phyloP scores from a whole-genome alignment of 352 stramenopile genomes.

The Pilasporangium apinafurcum region DNA sequence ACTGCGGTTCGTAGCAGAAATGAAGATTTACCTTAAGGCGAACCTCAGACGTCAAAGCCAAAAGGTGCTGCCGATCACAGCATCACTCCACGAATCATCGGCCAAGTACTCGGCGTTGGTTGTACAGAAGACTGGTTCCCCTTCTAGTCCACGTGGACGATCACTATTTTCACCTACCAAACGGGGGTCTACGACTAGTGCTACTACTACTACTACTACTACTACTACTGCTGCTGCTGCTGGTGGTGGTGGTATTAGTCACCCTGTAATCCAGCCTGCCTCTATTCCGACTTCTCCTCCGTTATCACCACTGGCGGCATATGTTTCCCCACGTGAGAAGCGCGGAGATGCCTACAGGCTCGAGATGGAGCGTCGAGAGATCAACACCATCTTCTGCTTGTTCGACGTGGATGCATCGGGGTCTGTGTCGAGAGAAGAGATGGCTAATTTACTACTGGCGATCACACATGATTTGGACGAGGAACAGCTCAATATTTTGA shows the following conservation, averaged over 20 bases:
- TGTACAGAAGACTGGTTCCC: constrained; percentile 7
- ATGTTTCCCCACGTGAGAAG: constrained; percentile 31
- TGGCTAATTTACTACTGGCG: constrained; percentile 43
- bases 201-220: too few relatives aligned
- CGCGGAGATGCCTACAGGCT: constrained; percentile 47
- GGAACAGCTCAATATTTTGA: constrained; percentile 45
- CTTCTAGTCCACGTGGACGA: not conserved
- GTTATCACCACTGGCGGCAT: constrained; percentile 43
- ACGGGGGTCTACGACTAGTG: too few relatives aligned
- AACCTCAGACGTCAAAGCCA: constrained; percentile 24
- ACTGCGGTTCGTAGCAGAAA: constrained; percentile 70
- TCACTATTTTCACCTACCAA: too few relatives aligned
- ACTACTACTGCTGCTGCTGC: too few relatives aligned
- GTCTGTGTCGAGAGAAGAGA: constrained; percentile 50
- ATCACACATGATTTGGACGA: constrained; percentile 66
- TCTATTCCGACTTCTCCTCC: constrained; percentile 19
- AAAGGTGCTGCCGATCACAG: constrained; percentile 19
- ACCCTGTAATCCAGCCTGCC: constrained; percentile 1
- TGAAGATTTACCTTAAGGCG: constrained; percentile 72
- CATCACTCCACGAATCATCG: constrained; percentile 24
- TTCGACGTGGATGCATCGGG: constrained; percentile 64
- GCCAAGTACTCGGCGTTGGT: constrained; percentile 17
- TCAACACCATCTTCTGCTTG: constrained; percentile 63
- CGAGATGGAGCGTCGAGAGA: constrained; percentile 62
- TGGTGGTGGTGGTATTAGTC: too few relatives aligned